phyloP scores from a whole-genome alignment of 2,329 filamentous ascomycete species.

The Cadophora sp. region DNA sequence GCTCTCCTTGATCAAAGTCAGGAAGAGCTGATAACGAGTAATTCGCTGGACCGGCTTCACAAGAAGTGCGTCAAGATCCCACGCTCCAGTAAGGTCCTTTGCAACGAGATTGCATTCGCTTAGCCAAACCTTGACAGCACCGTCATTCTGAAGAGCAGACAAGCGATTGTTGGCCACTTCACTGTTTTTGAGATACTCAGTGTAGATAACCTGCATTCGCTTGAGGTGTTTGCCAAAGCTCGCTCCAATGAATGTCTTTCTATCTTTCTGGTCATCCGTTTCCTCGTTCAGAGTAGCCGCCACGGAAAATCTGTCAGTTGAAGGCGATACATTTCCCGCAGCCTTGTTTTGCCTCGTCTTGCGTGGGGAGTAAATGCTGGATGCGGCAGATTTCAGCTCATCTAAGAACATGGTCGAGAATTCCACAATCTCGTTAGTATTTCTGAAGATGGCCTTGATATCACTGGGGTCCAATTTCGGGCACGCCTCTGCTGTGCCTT shows the following conservation, averaged over 20 bases:
- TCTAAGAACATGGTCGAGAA: slow-evolving; percentile 84
- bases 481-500: slow-evolving; percentile 85
- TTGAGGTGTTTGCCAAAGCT: slow-evolving; percentile 56
- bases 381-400: slow-evolving; percentile 79
- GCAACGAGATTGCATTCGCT: slow-evolving; percentile 92
- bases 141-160: slow-evolving; percentile 67
- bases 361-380: slow-evolving; percentile 77
- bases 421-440: slow-evolving; percentile 86
- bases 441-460: slow-evolving; percentile 89
- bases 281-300: slow-evolving; percentile 39
- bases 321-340: slow-evolving; percentile 25
- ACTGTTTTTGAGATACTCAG: slow-evolving; percentile 68
- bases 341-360: slow-evolving; percentile 47
- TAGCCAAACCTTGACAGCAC: slow-evolving; percentile 80
- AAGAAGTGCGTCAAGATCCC: slow-evolving; percentile 94
- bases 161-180: slow-evolving; percentile 67
- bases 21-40: slow-evolving; percentile 88
- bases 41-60: slow-evolving; percentile 97
- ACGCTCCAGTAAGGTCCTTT: slow-evolving; percentile 89
- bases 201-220: slow-evolving; percentile 65
- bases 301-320: slow-evolving; percentile 35
- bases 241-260: slow-evolving; percentile 41
- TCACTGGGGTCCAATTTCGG: slow-evolving; percentile 82
- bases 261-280: slow-evolving; percentile 42
- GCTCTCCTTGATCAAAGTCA: slow-evolving; percentile 78